phyloP scores from a whole-genome alignment of 805 yeast species.

The Spathaspora arborariae region DNA sequence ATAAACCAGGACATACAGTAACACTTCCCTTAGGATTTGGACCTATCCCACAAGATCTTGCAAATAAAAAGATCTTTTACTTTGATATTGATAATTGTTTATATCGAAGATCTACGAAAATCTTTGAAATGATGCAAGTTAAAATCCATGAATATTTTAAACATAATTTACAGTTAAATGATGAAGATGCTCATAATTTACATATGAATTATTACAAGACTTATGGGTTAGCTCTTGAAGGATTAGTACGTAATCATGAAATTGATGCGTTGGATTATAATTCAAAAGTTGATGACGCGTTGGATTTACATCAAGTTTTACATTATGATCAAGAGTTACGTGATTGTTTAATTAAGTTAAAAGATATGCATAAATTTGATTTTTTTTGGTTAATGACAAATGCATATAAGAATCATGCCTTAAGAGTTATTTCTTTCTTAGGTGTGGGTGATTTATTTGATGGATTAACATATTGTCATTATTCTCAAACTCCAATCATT shows the following conservation, averaged over 20 bases:
- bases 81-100: conserved; percentile 95
- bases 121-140: conserved; percentile 85
- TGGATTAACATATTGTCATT: conserved; percentile 92
- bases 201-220: conserved; percentile 76
- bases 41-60: conserved; percentile 23
- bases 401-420: conserved; percentile 89
- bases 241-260: conserved; percentile 64
- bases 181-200: conserved; percentile 68
- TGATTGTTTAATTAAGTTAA: conserved; percentile 45
- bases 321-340: conserved; percentile 57
- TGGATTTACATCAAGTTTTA: conserved; percentile 79
- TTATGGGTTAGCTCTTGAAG: conserved; percentile 92
- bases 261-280: conserved; percentile 90
- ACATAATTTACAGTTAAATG: conserved; percentile 53
- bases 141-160: conserved; percentile 81
- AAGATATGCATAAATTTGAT: conserved; percentile 47
- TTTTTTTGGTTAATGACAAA: conserved; percentile 91
- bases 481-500: conserved; percentile 59
- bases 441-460: conserved; percentile 94
- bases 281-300: conserved; percentile 83
- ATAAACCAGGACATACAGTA: conserved; percentile 18
- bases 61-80: conserved; percentile 49
- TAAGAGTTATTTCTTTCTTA: conserved; percentile 70
- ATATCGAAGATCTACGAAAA: conserved; percentile 67
- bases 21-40: conserved; percentile 30